phyloP scores from a whole-genome alignment of 2,329 filamentous ascomycete genomes.

The Pseudogymnoascus sp. region DNA sequence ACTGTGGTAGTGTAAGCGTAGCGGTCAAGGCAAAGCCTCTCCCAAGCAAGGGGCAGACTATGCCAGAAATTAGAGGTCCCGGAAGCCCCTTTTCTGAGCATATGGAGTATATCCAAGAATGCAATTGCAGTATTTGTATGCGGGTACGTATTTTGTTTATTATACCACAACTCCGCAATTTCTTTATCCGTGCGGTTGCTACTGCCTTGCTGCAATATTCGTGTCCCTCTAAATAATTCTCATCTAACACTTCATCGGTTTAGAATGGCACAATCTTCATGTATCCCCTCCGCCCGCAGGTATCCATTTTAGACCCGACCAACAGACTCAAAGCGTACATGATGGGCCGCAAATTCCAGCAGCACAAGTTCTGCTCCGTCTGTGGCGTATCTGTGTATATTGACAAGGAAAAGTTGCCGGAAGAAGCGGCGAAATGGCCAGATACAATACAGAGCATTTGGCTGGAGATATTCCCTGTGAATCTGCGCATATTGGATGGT shows the following conservation, averaged over 20 bases:
- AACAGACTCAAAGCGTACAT: neutral
- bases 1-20: conserved; percentile 21
- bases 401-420: neutral
- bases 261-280: neutral
- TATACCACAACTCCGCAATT: neutral
- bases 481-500: neutral
- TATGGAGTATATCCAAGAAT: conserved; percentile 5
- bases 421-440: neutral
- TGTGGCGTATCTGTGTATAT: neutral
- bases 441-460: neutral
- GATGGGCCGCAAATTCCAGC: neutral
- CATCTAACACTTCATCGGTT: neutral
- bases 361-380: neutral
- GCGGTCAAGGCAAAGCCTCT: conserved; percentile 16
- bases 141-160: neutral
- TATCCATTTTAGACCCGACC: neutral
- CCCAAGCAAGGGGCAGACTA: conserved; percentile 8
- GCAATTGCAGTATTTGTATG: conserved; percentile 6
- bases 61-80: conserved; percentile 1
- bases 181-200: neutral
- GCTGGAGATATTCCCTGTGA: neutral
- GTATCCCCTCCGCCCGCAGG: neutral
- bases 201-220: neutral
- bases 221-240: neutral
- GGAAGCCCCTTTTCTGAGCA: neutral